Conservation (phyloP, 345 rosid genomes). For the Turritis glabra region DNA sequence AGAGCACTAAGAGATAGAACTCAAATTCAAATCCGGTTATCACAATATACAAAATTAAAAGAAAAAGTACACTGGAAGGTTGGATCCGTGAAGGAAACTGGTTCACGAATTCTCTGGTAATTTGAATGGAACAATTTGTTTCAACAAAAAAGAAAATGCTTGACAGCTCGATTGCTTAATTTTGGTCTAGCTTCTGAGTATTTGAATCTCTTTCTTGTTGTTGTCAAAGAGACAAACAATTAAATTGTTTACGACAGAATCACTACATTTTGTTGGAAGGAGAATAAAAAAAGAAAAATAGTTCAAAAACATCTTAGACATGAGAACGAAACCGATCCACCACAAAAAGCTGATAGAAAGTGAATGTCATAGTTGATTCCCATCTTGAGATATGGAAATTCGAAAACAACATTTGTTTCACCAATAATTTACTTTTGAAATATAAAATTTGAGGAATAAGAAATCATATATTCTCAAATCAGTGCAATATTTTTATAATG, state of each 20-base stretch:
- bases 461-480: constrained; percentile 20
- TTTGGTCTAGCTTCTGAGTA: constrained; percentile 24
- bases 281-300: not conserved
- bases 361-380: constrained; percentile 29
- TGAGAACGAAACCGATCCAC: constrained; percentile 36
- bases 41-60: not conserved
- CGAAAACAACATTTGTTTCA: constrained; percentile 29
- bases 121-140: constrained; percentile 24
- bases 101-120: constrained; percentile 19
- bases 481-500: not conserved
- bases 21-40: not conserved
- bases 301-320: constrained; percentile 23
- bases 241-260: constrained; percentile 11
- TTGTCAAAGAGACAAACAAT: constrained; percentile 5
- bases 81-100: not conserved
- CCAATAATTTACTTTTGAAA: constrained; percentile 14
- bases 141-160: not conserved
- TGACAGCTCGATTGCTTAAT: constrained; percentile 27
- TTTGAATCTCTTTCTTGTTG: constrained; percentile 21
- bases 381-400: constrained; percentile 23
- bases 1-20: not conserved
- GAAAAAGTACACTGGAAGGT: not conserved
- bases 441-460: constrained; percentile 3
- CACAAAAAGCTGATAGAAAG: constrained; percentile 30
- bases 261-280: constrained; percentile 22